Base-by-base conservation (phyloP, 2,329 filamentous ascomycete species). In the Blastomyces percursus region DNA sequence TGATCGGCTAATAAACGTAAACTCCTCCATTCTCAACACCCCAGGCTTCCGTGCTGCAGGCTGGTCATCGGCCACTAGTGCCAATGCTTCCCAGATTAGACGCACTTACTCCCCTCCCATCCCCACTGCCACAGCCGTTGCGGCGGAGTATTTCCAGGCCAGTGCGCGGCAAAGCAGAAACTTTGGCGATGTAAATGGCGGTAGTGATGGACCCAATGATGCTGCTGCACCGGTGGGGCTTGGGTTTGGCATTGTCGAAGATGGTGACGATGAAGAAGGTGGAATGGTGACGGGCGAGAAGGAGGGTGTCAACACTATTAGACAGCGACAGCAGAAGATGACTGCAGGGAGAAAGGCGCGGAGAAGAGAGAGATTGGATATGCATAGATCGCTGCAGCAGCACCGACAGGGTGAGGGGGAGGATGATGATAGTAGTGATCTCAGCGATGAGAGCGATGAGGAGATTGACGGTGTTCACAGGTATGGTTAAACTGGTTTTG, bases 51-150 rank as follows among this genome's bases (percentile, higher is more conserved):
- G 84, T 66, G 83, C 84, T 30, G 84, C 85, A 59, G 85, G 85
- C 68, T 87, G 84, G 84, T 74, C 77, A 32, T 74, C 77, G 73
- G 68, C 69, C 61, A 64, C 70, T 38, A 69, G 71, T 64, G 70
- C 64, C 61, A 81, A 84, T 64, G 76, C 78, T 32, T 76, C 80
- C 30, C 81, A 84, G 63, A 79, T 84, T 70, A 85, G 84, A 71
- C 80, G 85, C 65, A 85, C 85, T 24, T 86, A 87, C 72, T 87
- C 84, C 12, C 85, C 85, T 40, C 85, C 85, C 0, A 87, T 87
- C 40, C 85, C 85, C 40, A 86, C 85, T 4, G 75, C 74, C 1
- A 71, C 75, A 1, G 81, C 83, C 3, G 78, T 85, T 65, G 81
- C 82, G 48, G 82, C 81, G 30, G 84, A 86, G 66, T 86, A 87